These are phyloP conservation scores for Platismatia glauca DNA, from an alignment of 495 filamentous ascomycete genomes.

Conservation along the genomic window DNA sequence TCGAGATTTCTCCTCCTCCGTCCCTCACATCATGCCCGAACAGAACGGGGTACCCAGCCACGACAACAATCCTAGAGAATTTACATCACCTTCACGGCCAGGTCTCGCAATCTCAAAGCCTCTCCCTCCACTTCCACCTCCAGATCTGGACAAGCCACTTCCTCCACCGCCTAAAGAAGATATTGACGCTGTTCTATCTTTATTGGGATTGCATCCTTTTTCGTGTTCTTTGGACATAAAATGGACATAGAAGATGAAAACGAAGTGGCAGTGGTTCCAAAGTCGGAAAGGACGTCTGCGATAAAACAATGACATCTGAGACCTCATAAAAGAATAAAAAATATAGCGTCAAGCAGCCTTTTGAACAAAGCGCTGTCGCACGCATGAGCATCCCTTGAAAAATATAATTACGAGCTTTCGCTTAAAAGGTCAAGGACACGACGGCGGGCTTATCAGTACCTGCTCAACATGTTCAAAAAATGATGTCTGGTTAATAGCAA, in stretches of 20 bases:
- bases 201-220: not conserved
- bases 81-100: not conserved
- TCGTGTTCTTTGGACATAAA: not conserved
- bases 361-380: too few relatives aligned
- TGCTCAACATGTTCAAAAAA: slow-evolving; percentile 14
- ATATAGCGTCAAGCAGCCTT: too few relatives aligned
- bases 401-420: not conserved
- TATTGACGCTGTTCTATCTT: not conserved
- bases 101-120: not conserved
- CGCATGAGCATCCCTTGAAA: too few relatives aligned
- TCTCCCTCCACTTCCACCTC: not conserved
- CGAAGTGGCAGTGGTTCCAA: not conserved
- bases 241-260: not conserved
- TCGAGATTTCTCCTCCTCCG: too few relatives aligned
- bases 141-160: not conserved
- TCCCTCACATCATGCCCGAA: not conserved
- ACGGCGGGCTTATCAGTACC: not conserved
- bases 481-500: slow-evolving; percentile 24
- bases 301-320: too few relatives aligned
- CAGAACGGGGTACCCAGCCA: not conserved
- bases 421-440: not conserved
- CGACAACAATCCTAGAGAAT: not conserved
- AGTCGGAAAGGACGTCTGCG: too few relatives aligned
- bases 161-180: not conserved
- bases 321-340: too few relatives aligned